Evolutionary conservation across 164 flowering plant species (phyloP).

Genomic region (Vitis cinerea): DNA sequence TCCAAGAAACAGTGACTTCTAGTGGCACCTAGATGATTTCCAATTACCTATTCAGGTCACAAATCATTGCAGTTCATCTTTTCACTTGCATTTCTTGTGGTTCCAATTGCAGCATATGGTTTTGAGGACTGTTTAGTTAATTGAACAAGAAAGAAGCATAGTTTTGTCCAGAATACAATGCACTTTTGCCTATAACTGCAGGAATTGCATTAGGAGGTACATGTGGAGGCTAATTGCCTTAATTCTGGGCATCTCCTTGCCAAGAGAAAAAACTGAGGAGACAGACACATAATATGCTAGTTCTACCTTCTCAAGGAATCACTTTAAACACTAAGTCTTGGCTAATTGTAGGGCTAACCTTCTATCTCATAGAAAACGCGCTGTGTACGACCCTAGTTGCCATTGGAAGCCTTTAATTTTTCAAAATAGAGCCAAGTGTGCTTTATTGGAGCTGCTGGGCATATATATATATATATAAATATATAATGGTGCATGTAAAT

Average conservation of each 20-base stretch:
- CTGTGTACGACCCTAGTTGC: background rate
- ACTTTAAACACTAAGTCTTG: background rate
- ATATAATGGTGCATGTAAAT: too few species aligned
- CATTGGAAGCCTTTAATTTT: constrained; percentile 2
- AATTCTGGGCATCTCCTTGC: background rate
- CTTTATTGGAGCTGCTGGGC: background rate
- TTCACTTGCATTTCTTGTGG: background rate
- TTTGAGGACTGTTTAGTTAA: background rate
- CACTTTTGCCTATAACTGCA: too few species aligned
- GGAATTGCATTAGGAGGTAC: too few species aligned
- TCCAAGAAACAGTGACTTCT: background rate
- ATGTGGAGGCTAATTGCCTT: background rate
- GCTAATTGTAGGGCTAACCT: too few species aligned
- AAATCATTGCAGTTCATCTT: background rate
- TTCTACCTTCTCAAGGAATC: background rate
- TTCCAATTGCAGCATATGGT: background rate
- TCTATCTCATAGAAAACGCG: too few species aligned
- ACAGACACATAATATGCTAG: too few species aligned
- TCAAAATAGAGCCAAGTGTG: background rate
- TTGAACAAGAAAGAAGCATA: background rate
- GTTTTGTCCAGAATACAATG: background rate
- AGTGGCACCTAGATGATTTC: background rate
- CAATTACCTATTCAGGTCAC: background rate
- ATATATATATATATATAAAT: too few species aligned
- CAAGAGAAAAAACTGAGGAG: background rate